These are phyloP conservation scores for Salix viminalis DNA, from an alignment of 345 rosid species.

Conservation along the genomic window DNA sequence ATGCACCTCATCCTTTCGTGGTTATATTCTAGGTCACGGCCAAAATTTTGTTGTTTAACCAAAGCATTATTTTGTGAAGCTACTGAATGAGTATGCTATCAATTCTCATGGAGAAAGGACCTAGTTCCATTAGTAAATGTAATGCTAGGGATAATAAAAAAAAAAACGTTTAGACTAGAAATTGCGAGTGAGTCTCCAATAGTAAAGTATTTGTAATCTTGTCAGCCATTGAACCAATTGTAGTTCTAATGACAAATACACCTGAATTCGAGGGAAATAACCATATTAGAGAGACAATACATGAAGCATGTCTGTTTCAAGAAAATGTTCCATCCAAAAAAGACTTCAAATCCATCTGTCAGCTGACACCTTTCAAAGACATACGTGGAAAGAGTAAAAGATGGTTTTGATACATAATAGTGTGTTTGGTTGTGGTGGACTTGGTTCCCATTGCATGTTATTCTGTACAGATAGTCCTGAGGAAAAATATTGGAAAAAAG, in stretches of 20 bases:
- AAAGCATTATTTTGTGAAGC: neutral
- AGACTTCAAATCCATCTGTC: neutral
- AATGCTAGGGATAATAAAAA: neutral
- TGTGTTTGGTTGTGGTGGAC: neutral
- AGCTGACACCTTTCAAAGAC: neutral
- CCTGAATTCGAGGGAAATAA: constrained; percentile 35
- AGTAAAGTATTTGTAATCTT: constrained; percentile 40
- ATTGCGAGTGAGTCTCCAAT: constrained; percentile 58
- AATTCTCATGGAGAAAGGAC: neutral
- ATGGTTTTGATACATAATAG: neutral
- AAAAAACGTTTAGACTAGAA: constrained; percentile 74
- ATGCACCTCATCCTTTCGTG: neutral
- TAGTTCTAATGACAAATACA: constrained; percentile 78
- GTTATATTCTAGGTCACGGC: neutral
- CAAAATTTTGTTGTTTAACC: neutral
- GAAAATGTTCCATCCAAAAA: neutral
- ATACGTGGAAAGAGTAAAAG: neutral
- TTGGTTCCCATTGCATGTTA: neutral
- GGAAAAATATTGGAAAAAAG: too few relatives aligned
- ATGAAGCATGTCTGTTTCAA: neutral
- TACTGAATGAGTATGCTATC: neutral
- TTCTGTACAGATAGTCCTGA: neutral
- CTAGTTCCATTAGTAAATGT: neutral
- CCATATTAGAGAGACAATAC: neutral
- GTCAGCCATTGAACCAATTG: constrained; percentile 65